These are phyloP conservation scores for Carallia pectinifolia DNA, from an alignment of 345 rosid species.

Conservation along the genomic window DNA sequence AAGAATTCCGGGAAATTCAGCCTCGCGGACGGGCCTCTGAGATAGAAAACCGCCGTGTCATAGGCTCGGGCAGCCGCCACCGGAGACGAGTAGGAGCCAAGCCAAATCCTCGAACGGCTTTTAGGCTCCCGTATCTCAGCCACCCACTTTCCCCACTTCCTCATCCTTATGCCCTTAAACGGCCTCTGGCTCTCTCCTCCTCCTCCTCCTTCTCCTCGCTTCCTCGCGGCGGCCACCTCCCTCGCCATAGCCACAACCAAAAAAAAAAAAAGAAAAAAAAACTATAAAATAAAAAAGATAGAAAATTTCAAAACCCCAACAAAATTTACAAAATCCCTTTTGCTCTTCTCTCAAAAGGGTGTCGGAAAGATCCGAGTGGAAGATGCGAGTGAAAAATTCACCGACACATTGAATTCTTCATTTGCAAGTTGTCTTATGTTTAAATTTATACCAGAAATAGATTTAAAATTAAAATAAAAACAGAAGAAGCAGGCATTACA, in stretches of 20 bases:
- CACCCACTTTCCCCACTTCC: conserved; percentile 99
- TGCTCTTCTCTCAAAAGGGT: background rate
- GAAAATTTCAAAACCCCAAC: background rate
- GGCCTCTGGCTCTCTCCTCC: conserved; percentile 41
- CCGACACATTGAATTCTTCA: conserved; percentile 50
- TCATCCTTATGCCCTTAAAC: conserved; percentile 97
- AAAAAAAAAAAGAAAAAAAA: background rate
- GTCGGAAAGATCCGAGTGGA: background rate
- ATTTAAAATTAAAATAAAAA: too few species aligned
- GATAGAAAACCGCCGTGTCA: conserved; percentile 90
- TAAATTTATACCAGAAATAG: background rate
- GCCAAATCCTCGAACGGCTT: conserved; percentile 92
- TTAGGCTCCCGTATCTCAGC: conserved; percentile 99
- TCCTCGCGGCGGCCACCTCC: conserved; percentile 30
- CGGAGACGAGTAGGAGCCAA: conserved; percentile 89
- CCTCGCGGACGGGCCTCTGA: conserved; percentile 92
- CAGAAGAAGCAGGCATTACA: background rate
- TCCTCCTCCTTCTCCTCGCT: conserved; percentile 19
- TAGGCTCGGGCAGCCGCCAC: conserved; percentile 97
- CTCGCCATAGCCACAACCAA: background rate
- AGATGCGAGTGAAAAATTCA: conserved; percentile 38
- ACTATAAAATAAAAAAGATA: background rate
- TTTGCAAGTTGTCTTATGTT: background rate
- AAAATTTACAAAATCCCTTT: background rate
- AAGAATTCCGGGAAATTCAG: conserved; percentile 86